These are phyloP conservation scores for Retiboletus flavoniger DNA, from an alignment of 1,284 basidiomycete genomes.

Conservation along the genomic window DNA sequence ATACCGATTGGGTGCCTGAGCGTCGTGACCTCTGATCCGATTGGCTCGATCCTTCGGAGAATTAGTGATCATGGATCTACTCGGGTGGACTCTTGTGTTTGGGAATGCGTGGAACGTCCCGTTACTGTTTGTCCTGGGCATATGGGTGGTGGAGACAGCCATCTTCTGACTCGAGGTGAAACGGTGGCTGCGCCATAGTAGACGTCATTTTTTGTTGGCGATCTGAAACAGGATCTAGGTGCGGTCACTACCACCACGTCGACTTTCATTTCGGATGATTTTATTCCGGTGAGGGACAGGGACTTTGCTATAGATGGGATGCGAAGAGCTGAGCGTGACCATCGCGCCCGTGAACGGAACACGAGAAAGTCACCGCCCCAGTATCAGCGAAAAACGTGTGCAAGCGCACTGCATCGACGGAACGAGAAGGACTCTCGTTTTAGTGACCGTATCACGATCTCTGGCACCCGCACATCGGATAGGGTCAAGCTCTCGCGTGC, in stretches of 20 bases:
- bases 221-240: conserved; percentile 6
- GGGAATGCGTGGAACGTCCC: background rate
- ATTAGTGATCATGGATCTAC: background rate
- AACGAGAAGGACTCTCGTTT: too few species aligned
- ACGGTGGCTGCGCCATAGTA: background rate
- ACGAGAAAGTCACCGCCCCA: too few species aligned
- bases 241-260: background rate
- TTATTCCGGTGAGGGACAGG: background rate
- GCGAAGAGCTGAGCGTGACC: background rate
- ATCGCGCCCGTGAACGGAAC: background rate
- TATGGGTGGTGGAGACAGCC: background rate
- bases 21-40: background rate
- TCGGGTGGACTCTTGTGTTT: background rate
- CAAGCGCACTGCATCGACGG: too few species aligned
- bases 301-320: background rate
- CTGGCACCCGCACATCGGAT: background rate
- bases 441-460: background rate
- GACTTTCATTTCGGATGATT: conserved; percentile 12
- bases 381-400: too few species aligned
- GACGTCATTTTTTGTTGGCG: background rate
- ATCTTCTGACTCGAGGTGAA: background rate
- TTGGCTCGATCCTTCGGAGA: background rate
- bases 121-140: background rate
- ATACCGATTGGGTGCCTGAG: background rate
- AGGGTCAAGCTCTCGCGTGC: background rate